Evolutionary conservation across 345 rosid genomes (phyloP).

Genomic region (Melaleuca quinquenervia): DNA sequence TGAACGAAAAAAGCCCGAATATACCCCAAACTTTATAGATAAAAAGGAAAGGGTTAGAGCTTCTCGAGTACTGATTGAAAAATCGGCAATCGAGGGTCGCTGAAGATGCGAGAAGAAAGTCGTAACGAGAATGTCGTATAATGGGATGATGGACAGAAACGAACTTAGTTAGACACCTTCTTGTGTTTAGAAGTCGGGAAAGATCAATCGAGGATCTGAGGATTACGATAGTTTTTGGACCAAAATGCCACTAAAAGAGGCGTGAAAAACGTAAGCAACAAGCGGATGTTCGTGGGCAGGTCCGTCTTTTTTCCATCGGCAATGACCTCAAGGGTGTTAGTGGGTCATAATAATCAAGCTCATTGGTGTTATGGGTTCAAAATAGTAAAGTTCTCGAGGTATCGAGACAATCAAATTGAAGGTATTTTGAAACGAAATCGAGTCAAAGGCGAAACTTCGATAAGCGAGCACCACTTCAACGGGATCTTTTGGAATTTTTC

Average conservation of each 20-base stretch:
- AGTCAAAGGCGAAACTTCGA: background rate
- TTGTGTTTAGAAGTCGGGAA: background rate
- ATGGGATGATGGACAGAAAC: background rate
- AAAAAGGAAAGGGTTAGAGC: background rate
- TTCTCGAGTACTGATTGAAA: background rate
- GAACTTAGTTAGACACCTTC: background rate
- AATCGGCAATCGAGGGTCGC: background rate
- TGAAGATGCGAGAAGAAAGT: no score
- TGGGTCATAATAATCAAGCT: background rate
- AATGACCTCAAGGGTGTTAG: background rate
- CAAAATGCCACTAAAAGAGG: background rate
- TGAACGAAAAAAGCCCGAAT: background rate
- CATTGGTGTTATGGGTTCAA: background rate
- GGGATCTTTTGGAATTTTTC: background rate
- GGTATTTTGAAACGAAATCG: background rate
- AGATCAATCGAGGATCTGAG: background rate
- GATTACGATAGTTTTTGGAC: background rate
- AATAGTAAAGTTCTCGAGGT: background rate
- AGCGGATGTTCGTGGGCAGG: background rate
- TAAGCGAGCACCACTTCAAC: accelerated
- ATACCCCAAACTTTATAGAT: background rate
- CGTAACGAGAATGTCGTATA: background rate
- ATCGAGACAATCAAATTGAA: background rate
- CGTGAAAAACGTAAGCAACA: background rate
- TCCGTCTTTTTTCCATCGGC: background rate